A percentile compares a stretch with the other conserved stretches of the same genome.
These are phyloP conservation scores for Didymosphaeria variabile DNA, from an alignment of 2,329 filamentous ascomycete genomes.

Conservation along the genomic window DNA sequence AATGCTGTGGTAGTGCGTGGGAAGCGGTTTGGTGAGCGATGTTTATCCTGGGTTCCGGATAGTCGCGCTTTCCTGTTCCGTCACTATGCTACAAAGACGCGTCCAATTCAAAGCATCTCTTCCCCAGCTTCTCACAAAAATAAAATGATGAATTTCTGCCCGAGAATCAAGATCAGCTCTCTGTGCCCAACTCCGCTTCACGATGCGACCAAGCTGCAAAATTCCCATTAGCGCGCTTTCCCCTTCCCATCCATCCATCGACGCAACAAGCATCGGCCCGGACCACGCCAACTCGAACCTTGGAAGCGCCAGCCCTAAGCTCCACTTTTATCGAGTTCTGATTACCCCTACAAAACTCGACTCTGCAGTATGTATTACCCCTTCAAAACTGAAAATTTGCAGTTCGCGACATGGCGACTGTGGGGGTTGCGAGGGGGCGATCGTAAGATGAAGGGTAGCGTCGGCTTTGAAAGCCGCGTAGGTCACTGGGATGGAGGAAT, in stretches of 20 bases:
- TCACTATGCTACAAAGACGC: not conserved
- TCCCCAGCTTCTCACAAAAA: not conserved
- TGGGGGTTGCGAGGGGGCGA: slow-evolving; percentile 13
- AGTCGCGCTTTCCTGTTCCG: slow-evolving; percentile 7
- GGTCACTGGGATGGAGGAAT: slow-evolving; percentile 15
- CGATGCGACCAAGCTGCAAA: not conserved
- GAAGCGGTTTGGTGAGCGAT: slow-evolving; percentile 6
- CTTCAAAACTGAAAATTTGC: slow-evolving; percentile 49
- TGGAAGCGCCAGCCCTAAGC: slow-evolving; percentile 4
- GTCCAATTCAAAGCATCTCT: not conserved
- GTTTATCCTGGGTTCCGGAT: slow-evolving; percentile 3
- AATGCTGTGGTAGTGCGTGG: slow-evolving; percentile 1
- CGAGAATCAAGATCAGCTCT: too few species aligned
- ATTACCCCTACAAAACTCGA: slow-evolving; percentile 44
- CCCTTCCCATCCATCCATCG: not conserved
- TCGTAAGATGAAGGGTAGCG: slow-evolving; percentile 24
- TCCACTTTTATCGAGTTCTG: slow-evolving; percentile 22
- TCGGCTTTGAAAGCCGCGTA: slow-evolving; percentile 29
- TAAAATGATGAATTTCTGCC: not conserved
- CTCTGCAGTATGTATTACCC: slow-evolving; percentile 40
- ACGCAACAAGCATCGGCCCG: slow-evolving; percentile 15
- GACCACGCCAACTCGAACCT: not conserved
- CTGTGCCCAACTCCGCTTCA: not conserved
- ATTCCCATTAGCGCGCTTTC: slow-evolving; percentile 4
- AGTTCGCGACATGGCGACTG: slow-evolving; percentile 1